Conservation (phyloP, 306 rosid species). For the Cicer arietinum region DNA sequence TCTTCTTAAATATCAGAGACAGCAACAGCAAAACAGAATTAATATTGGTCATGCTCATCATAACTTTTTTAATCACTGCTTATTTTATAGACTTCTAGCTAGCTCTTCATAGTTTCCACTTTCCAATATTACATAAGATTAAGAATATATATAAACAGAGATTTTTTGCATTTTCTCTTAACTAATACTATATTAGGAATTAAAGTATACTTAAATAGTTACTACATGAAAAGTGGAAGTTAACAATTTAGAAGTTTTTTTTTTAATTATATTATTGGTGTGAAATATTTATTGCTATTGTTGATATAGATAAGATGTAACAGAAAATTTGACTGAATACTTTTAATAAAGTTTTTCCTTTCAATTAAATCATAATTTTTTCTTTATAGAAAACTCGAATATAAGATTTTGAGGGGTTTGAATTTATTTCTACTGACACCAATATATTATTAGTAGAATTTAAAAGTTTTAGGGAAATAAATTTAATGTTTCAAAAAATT, state of each 20-base stretch:
- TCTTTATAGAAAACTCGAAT: too few species aligned
- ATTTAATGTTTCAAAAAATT: constrained; percentile 11
- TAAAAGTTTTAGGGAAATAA: background rate
- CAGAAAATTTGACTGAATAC: too few species aligned
- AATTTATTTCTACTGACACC: too few species aligned
- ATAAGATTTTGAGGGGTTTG: too few species aligned
- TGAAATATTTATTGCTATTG: too few species aligned
- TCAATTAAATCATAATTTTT: too few species aligned
- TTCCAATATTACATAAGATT: background rate
- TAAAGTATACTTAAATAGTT: background rate
- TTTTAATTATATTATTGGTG: too few species aligned
- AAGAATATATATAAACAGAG: background rate
- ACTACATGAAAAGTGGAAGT: background rate
- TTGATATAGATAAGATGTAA: too few species aligned
- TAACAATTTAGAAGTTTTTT: background rate
- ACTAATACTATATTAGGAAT: too few species aligned
- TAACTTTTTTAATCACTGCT: constrained; percentile 37
- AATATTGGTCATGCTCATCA: constrained; percentile 56
- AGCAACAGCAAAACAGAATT: constrained; percentile 53
- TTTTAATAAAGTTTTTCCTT: too few species aligned
- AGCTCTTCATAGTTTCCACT: constrained; percentile 9
- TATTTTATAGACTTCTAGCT: constrained; percentile 35
- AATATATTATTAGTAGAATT: too few species aligned
- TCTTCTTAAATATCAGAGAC: constrained; percentile 48
- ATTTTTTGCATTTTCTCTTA: too few species aligned